A percentile compares a stretch with the other conserved stretches of the same genome.
Conservation (phyloP, 176 grass and related monocot genomes). For the Musa troglodytarum region DNA sequence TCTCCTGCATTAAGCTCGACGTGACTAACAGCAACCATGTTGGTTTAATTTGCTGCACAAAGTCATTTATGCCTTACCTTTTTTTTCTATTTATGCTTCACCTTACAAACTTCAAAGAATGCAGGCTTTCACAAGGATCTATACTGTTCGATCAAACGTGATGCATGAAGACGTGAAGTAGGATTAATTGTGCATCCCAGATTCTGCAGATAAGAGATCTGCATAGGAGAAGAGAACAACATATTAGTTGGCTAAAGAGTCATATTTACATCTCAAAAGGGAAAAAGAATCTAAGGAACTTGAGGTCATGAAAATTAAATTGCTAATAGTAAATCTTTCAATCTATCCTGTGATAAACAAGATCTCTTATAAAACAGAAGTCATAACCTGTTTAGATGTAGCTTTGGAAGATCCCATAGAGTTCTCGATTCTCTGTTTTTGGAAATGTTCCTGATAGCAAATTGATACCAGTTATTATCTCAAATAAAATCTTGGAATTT, state of each 20-base stretch:
- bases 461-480: background rate
- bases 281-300: background rate
- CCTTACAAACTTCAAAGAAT: background rate
- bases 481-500: background rate
- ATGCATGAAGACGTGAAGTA: constrained; percentile 72
- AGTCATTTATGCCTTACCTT: too few species aligned
- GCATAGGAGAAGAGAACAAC: constrained; percentile 5
- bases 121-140: constrained; percentile 51
- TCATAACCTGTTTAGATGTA: constrained; percentile 77
- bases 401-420: constrained; percentile 85
- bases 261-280: background rate
- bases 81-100: too few species aligned
- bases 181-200: constrained; percentile 78
- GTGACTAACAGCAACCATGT: too few species aligned
- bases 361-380: background rate
- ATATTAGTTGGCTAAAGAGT: background rate
- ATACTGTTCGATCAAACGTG: constrained; percentile 86
- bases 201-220: constrained; percentile 84
- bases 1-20: too few species aligned
- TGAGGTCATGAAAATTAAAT: background rate
- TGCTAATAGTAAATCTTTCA: background rate
- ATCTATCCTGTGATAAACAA: background rate
- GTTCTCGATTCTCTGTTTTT: constrained; percentile 92
- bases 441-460: constrained; percentile 91
- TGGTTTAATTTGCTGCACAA: too few species aligned